phyloP scores from a whole-genome alignment of 2,329 filamentous ascomycete species.

The Alternaria brassicae region DNA sequence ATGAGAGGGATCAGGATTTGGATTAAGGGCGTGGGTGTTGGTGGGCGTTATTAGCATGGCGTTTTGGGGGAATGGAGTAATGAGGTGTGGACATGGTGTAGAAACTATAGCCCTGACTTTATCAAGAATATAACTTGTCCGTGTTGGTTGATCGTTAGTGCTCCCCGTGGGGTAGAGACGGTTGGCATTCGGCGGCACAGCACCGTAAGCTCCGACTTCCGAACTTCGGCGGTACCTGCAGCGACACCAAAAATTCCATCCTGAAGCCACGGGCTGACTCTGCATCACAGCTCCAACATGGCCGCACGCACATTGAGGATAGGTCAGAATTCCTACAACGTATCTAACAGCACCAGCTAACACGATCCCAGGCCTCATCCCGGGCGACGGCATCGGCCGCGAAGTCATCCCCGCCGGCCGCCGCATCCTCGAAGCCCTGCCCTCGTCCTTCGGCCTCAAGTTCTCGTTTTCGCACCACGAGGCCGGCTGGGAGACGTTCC shows the following conservation, averaged over 20 bases:
- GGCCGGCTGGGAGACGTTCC: constrained; percentile 92
- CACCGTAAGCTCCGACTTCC: constrained; percentile 18
- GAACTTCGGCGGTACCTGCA: constrained; percentile 16
- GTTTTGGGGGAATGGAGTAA: neutral
- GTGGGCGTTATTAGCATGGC: constrained; percentile 6
- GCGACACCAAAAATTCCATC: constrained; percentile 26
- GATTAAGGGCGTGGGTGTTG: constrained; percentile 20
- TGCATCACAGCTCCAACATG: constrained; percentile 31
- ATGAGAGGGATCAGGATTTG: constrained; percentile 28
- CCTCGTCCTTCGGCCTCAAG: constrained; percentile 85
- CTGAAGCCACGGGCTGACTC: constrained; percentile 1
- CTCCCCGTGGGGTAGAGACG: neutral
- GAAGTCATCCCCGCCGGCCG: constrained; percentile 96
- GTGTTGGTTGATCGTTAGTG: neutral
- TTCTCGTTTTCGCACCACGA: constrained; percentile 95
- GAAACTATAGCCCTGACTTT: too few relatives aligned
- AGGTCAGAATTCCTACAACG: too few relatives aligned
- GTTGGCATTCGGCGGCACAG: neutral
- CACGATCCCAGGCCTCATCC: constrained; percentile 79
- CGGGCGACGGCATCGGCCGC: constrained; percentile 96
- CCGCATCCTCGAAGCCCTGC: constrained; percentile 89
- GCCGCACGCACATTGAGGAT: constrained; percentile 43
- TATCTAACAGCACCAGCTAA: neutral
- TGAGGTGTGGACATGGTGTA: neutral
- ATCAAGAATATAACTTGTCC: too few relatives aligned